These are phyloP conservation scores for Leccinum fibrillosum DNA, from an alignment of 768 basidiomycete species.

Conservation along the genomic window DNA sequence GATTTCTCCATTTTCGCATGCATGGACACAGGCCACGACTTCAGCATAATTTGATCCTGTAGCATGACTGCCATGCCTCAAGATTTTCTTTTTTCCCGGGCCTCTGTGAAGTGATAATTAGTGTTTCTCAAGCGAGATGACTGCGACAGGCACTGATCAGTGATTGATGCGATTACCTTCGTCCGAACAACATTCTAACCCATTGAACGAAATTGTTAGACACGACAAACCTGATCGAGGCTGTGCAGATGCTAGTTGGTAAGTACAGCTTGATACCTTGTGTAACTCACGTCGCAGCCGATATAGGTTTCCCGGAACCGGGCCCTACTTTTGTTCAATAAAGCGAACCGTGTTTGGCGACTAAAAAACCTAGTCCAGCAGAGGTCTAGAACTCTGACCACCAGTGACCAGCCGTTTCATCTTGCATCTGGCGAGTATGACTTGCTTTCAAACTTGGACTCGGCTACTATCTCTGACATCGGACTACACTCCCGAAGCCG, in stretches of 20 bases:
- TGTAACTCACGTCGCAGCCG: background rate
- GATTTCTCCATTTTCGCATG: slow-evolving; percentile 35
- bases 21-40: slow-evolving; percentile 35
- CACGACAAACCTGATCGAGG: slow-evolving; percentile 17
- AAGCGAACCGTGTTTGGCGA: background rate
- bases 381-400: background rate
- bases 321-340: background rate
- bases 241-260: slow-evolving; percentile 18
- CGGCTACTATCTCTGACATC: background rate
- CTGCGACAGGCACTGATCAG: slow-evolving; percentile 12
- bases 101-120: slow-evolving; percentile 33
- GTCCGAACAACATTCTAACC: background rate
- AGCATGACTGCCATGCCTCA: slow-evolving; percentile 27
- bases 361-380: background rate
- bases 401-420: background rate
- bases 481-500: background rate
- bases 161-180: slow-evolving; percentile 18
- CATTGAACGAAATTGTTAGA: slow-evolving; percentile 4
- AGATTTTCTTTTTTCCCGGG: slow-evolving; percentile 41
- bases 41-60: slow-evolving; percentile 37
- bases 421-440: background rate
- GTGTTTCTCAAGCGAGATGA: slow-evolving; percentile 17
- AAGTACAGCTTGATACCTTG: slow-evolving; percentile 2
- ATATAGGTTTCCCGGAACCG: slow-evolving; percentile 3
- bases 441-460: background rate